Evolutionary conservation across 2,329 filamentous ascomycete species (phyloP).

Genomic region (Stenocarpella maydis): DNA sequence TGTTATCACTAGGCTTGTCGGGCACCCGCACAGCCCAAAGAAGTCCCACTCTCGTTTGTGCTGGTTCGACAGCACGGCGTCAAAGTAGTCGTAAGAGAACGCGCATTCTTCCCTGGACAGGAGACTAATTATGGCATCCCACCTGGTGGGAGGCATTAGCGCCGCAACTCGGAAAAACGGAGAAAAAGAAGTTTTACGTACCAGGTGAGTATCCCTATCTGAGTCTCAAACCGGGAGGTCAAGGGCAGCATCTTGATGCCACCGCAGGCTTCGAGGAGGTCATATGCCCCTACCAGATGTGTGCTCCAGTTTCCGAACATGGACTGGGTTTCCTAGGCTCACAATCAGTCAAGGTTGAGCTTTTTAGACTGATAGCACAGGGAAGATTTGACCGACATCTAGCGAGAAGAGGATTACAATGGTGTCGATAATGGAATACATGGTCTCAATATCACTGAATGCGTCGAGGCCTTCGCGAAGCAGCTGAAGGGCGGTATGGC

Average conservation of each 20-base stretch:
- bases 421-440: neutral
- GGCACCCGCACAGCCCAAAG: neutral
- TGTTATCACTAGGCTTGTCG: neutral
- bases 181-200: neutral
- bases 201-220: neutral
- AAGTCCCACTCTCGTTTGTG: neutral
- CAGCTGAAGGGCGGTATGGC: neutral
- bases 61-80: neutral
- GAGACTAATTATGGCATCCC: neutral
- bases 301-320: neutral
- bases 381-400: neutral
- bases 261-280: neutral
- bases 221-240: neutral
- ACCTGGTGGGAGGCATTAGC: neutral
- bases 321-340: neutral
- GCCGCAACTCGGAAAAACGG: no score
- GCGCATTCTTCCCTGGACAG: neutral
- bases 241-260: neutral
- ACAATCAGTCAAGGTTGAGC: neutral
- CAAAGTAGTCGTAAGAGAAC: neutral
- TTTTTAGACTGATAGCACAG: neutral
- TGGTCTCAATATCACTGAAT: neutral
- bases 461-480: neutral
- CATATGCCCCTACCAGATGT: neutral
- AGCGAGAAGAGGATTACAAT: neutral